Evolutionary conservation across 805 yeast genomes (phyloP), one percentile per base, ranked within the genome.

Genomic region (Clavispora carvajalis): DNA sequence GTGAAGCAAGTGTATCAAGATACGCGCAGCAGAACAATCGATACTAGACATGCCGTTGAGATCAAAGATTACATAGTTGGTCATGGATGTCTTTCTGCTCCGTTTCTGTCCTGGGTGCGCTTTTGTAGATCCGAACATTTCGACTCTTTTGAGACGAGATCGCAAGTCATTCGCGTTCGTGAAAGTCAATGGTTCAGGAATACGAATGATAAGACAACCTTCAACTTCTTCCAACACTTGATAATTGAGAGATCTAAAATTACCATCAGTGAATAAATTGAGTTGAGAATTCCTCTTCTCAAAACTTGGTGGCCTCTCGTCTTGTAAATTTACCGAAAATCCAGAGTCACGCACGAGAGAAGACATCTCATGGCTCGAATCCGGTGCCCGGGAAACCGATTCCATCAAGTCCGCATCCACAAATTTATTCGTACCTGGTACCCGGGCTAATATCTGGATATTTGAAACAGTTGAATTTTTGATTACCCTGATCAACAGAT

Each of bases 391-490:
- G 26, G 36, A 33, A 17, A 22, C 21, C 16, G 33, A 36, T 34
- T 45, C 31, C 9, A 49, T 53, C 28, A 60, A 54, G 43, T 69
- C 74, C 3, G 74, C 73, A 53, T 69, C 65, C 21, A 67, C 53
- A 43, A 69, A 69, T 1, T 58, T 56, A 43, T 67, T 67, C 1
- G 73, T 57, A 4, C 69, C 69, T 1, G 54, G 54, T n/a, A 48
- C 44, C 41, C 93, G 69, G 3, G 89, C 87, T 46, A 88, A 65
- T 36, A 90, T 85, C 58, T 88, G 96, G 44, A 89, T 86, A 47
- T 95, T 71, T 2, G 96, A 89, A 41, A 75, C 70, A 0, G 95
- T 80, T 1, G 95, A 81, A 55, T 86, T 87, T 48, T 78, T 83
- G 22, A 89, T 75, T 5, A 91, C 90, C 41, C 95, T 68, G 24